Evolutionary conservation across 2,329 filamentous ascomycete species (phyloP), one percentile per base, ranked within the genome.

Genomic region (Knufia petricola): DNA sequence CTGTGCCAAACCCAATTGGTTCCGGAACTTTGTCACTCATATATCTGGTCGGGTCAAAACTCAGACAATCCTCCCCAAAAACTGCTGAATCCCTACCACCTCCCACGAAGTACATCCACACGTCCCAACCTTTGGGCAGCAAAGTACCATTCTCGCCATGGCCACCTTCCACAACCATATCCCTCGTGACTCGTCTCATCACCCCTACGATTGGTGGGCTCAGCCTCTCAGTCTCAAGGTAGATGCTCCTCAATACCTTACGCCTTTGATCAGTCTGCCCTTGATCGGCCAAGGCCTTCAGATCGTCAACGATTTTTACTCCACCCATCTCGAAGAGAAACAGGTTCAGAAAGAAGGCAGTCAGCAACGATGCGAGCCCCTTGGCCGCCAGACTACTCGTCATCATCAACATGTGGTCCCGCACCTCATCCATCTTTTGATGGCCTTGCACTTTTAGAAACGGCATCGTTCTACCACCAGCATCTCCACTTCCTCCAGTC

Each of bases 311-410:
- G 7, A 15, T 7, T 15, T 7, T 37, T n/a, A 20, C 13, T 20
- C 13, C 17, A 4, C n/a, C 34, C 7, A 4, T n/a, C 12, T 9
- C 45, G 23, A 44, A 54, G 2, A 50, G 9, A 36, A 50, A 60
- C 2, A 59, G 37, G 47, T 60, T 60, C 26, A 59, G 23, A 3
- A 60, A 31, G 24, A 50, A 41, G 4, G 58, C 58, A 15, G 52
- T 58, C 15, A 60, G 38, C 20, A 60, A 47, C 32, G 53, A 55
- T 3, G 58, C 50, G 10, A 60, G 46, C 3, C 53, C 55, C 41
- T 60, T 60, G 3, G 50, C 54, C 8, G 58, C 56, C 9, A 60
- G 43, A 36, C 53, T 57, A 36, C 56, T 59, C 2, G 58, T 60
- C 38, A 58, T 56, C n/a, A 60, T 46, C 1, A 59, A 47, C 2